Base-by-base conservation (phyloP, 2,329 filamentous ascomycete genomes). In the Diaporthe sp. region DNA sequence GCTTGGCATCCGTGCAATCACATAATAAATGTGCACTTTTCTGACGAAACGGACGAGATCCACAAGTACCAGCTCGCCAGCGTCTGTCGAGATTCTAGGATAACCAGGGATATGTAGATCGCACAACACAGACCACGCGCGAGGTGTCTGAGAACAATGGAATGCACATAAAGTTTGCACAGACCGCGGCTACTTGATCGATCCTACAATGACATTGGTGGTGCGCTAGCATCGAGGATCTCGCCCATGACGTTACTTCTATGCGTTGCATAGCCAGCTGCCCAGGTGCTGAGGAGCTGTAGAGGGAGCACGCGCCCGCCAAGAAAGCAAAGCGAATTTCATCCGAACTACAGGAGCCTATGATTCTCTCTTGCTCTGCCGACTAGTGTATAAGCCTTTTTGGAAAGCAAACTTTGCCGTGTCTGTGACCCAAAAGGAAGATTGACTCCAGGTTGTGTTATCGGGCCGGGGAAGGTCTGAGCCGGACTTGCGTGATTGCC, bases 141-240 rank as follows among this genome's bases (percentile, higher is more conserved):
- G 44, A 7, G n/a, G 20, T 22, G 28, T 67, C 20, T 25, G 44
- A 67, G 44, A 22, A 51, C 42, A 25, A 13, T 15, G 25, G 44
- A n/a, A 37, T 31, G 28, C 44, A n/a, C 28, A 51, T 51, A n/a
- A 31, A 68, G 44, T 68, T 68, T 51, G 44, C 63, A 68, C 63
- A 37, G 44, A 68, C 63, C 63, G 28, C 31, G 47, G 63, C 44
- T 53, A n/a, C 17, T 31, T 39, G 63, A 68, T 51, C 31, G 44
- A 51, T 53, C 31, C 63, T 53, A 51, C 44, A 25, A n/a, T 53
- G 47, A 53, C 63, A 68, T 25, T 53, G 31, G 47, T 49, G 63
- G 44, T 17, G 22, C 20, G 28, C 20, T 51, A 5, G 28, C 44
- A 67, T 51, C 20, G 28, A 25, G 20, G 17, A 37, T 51, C 28